Percentiles rank a stretch among this genome's conserved stretches.
phyloP scores from a whole-genome alignment of 805 yeast genomes.

The Tetrapisispora pingtungensis region DNA sequence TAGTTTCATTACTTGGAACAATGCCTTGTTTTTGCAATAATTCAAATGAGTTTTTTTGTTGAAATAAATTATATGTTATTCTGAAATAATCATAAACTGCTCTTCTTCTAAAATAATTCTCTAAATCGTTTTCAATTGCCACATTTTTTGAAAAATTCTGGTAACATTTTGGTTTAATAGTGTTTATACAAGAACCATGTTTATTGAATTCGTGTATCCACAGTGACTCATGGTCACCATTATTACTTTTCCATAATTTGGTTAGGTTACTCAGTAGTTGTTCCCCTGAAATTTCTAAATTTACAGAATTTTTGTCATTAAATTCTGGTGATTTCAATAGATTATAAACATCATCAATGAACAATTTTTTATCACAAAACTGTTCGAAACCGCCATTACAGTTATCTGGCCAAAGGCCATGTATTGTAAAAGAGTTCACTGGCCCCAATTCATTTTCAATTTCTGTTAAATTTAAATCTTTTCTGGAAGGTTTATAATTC shows the following conservation, averaged over 20 bases:
- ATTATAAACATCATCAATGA: constrained; percentile 40
- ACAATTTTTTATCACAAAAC: constrained; percentile 58
- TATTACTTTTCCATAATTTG: constrained; percentile 61
- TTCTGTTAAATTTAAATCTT: constrained; percentile 15
- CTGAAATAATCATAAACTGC: constrained; percentile 62
- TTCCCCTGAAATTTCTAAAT: constrained; percentile 33
- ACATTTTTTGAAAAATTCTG: constrained; percentile 17
- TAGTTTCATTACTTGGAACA: constrained; percentile 46
- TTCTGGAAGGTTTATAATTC: constrained; percentile 63
- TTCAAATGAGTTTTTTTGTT: constrained; percentile 53
- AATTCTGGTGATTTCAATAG: constrained; percentile 32
- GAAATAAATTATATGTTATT: constrained; percentile 47
- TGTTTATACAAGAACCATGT: constrained; percentile 86
- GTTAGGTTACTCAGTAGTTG: constrained; percentile 50
- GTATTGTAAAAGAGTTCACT: constrained; percentile 61
- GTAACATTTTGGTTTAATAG: constrained; percentile 68
- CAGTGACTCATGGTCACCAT: constrained; percentile 54
- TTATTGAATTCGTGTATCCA: constrained; percentile 93
- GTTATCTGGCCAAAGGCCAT: constrained; percentile 83
- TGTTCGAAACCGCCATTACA: constrained; percentile 78
- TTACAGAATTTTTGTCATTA: constrained; percentile 5
- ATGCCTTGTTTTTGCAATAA: constrained; percentile 63
- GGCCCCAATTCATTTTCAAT: constrained; percentile 44
- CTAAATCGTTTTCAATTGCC: not conserved
- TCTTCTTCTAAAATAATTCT: constrained; percentile 14